Conservation (phyloP, 805 yeast species). For the Pichia rugopelliculosa region DNA sequence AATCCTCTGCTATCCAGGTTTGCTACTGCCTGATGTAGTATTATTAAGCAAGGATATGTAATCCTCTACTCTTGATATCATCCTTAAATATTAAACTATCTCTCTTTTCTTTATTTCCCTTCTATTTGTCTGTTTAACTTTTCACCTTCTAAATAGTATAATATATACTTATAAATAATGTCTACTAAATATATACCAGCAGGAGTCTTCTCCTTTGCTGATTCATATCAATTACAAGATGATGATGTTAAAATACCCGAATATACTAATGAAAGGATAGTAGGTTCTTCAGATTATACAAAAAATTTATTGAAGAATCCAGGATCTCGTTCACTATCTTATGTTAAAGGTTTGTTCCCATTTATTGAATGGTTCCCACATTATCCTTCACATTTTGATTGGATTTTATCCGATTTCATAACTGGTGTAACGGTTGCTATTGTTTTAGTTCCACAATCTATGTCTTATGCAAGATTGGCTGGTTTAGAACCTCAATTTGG, state of each 20-base stretch:
- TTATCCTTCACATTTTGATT: conserved; percentile 53
- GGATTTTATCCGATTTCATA: conserved; percentile 77
- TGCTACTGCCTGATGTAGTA: neutral
- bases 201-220: neutral
- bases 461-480: conserved; percentile 91
- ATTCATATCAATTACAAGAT: neutral
- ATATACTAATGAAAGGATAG: conserved; percentile 20
- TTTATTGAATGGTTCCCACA: conserved; percentile 77
- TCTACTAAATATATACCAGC: neutral
- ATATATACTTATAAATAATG: too few relatives aligned
- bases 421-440: conserved; percentile 94
- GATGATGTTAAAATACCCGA: neutral
- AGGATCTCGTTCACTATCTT: conserved; percentile 32
- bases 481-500: conserved; percentile 78
- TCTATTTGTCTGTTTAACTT: neutral
- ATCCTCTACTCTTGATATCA: too few relatives aligned
- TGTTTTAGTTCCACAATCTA: conserved; percentile 89
- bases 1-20: neutral
- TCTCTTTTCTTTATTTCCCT: neutral
- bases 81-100: neutral
- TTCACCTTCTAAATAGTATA: too few relatives aligned
- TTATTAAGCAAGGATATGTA: too few relatives aligned
- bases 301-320: conserved; percentile 32
- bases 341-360: conserved; percentile 66
- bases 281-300: conserved; percentile 23